Evolutionary conservation across 2,329 filamentous ascomycete genomes (phyloP).

Genomic region (Alternaria ethzedia): DNA sequence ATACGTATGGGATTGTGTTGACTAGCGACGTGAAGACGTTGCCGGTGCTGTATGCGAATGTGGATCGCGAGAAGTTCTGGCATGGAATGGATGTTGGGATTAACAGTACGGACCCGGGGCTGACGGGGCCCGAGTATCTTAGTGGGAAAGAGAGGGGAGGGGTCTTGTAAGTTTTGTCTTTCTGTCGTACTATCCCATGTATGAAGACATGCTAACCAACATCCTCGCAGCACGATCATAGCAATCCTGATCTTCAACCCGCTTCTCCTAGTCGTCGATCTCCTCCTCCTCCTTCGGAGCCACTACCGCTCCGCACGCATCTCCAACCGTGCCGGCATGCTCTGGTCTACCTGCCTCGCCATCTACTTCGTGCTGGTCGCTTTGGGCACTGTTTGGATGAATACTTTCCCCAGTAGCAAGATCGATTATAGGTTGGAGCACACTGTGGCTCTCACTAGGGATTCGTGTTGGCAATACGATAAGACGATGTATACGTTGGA

Average conservation of each 20-base stretch:
- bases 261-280: not conserved
- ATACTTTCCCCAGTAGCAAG: not conserved
- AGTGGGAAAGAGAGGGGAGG: not conserved
- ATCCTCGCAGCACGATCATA: not conserved
- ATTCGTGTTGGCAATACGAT: not conserved
- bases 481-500: not conserved
- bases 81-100: not conserved
- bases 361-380: not conserved
- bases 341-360: not conserved
- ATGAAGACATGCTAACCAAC: not conserved
- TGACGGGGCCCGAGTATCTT: not conserved
- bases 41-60: not conserved
- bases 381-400: not conserved
- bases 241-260: not conserved
- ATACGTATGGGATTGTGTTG: not conserved
- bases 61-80: not conserved
- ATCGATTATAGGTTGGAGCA: not conserved
- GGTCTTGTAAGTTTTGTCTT: not conserved
- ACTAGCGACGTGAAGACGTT: not conserved
- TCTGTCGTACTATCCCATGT: not conserved
- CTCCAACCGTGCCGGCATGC: constrained; percentile 1
- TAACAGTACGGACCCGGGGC: not conserved
- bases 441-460: not conserved
- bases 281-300: not conserved
- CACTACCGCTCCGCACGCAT: not conserved